Base-by-base conservation (phyloP, 352 stramenopile genomes). In the Sclerospora graminicola region DNA sequence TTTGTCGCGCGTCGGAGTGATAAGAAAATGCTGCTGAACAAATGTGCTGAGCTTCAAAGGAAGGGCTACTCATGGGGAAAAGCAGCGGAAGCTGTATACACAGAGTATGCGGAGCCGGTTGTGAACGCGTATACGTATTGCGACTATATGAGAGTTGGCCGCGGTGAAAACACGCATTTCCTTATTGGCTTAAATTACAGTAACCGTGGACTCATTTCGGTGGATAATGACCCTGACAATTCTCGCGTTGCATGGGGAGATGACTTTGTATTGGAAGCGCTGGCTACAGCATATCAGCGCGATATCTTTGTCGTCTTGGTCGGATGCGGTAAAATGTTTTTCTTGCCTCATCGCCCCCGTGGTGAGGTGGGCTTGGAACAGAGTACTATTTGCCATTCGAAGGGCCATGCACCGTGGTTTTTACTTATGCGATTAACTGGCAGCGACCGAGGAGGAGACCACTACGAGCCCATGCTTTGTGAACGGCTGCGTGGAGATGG, bases 231-330 rank as follows among this genome's bases (percentile, higher is more conserved):
- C 37, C 68, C 74, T 0, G 73, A 90, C 33, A 79, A 82, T 43
- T 67, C 66, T 20, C 70, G 73, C 29, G 81, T 93, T n/a, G 81
- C 81, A 21, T 93, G 81, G 81, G 81, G 81, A 24, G 81, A 93
- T 50, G 81, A 93, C 60, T 75, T 93, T 41, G 73, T 84, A 39
- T 62, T 93, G 11, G 81, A 93, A 48, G 75, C 81, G 18, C 62
- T 93, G 31, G 81, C 81, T 10, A 93, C 81, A 9, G 81, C 81
- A 10, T 93, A 88, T 61, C 74, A 93, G 54, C 78, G 81, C 14
- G 81, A 93, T 45, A 83, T 93, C 42, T 93, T 93, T 33, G 81
- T 93, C 5, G 81, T 90, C 3, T 57, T 93, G n/a, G 69, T 93
- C 15, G 81, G 81, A 18, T 86, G 79, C 38, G 81, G 81, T 21